Evolutionary conservation across 768 basidiomycete species (phyloP), one percentile per base, ranked within the genome.

Genomic region (Cystobasidiopsis lactophilus): DNA sequence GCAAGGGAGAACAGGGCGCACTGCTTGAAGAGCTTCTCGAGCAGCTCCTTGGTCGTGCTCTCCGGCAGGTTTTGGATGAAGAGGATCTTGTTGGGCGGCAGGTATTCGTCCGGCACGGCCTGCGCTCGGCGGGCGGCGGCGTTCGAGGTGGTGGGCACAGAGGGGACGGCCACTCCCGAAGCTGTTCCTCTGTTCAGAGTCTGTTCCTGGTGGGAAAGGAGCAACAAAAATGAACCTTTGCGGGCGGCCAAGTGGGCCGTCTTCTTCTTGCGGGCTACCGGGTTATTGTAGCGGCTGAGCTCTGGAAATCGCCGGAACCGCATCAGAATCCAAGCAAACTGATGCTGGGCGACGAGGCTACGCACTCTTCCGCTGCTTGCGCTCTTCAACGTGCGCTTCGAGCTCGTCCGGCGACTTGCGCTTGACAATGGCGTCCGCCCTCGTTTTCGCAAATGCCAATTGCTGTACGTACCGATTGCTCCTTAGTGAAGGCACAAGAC

Each of bases 71-170:
- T 95, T 69, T 98, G 93, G 58, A 98, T 66, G 75, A 98, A 98
- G 49, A 98, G 75, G 68, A 96, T 91, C 67, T 89, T 88, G 80
- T 98, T 98, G 37, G 93, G 91, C 1, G 93, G 93, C 5, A 98
- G 76, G 67, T 95, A 96, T 67, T 98, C 93, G 79, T 98, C 93
- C 38, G 91, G 89, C 86, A 96, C 93, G 66, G 89, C 85, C 55
- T 93, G 81, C 59, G 78, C 77, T 23, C 63, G 60, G 54, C 61
- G 61, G 33, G 33, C 33, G 9, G 16, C 9, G 33, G 33, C 33
- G 3, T 50, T 51, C 13, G 60, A 60, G 30, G 59, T 51, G 3
- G 62, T 50, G 11, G 62, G 53, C 7, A 16, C 33, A 35, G 33
- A 7, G n/a, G n/a, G n/a, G n/a, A n/a, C n/a, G n/a, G n/a, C 26